phyloP scores from a whole-genome alignment of 2,329 filamentous ascomycete genomes.

The Didymella segeticola region DNA sequence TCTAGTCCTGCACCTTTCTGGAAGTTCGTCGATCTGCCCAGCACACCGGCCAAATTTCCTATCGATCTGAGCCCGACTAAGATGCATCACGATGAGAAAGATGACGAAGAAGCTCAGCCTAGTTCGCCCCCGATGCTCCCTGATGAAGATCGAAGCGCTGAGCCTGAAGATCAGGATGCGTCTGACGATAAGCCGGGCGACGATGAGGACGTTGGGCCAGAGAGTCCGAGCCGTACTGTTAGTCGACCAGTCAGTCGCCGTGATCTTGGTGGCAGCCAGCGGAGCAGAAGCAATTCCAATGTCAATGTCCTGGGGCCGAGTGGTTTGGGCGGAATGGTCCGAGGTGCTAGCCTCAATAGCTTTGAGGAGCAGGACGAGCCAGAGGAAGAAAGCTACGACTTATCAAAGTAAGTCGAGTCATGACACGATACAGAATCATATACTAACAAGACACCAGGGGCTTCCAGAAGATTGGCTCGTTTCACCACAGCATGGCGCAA shows the following conservation, averaged over 20 bases:
- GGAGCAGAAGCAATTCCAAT: conserved; percentile 42
- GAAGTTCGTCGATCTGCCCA: conserved; percentile 81
- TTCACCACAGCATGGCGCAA: conserved; percentile 49
- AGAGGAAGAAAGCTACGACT: conserved; percentile 56
- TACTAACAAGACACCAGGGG: conserved; percentile 47
- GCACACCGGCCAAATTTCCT: conserved; percentile 66
- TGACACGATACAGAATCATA: too few relatives aligned
- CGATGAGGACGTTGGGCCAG: conserved; percentile 43
- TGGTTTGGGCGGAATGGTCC: conserved; percentile 42
- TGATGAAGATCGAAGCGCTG: conserved; percentile 31
- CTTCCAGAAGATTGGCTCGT: conserved; percentile 58
- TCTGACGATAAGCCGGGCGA: conserved; percentile 41
- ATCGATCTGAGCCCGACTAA: conserved; percentile 47
- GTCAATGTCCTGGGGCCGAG: conserved; percentile 30
- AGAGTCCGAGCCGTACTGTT: conserved; percentile 45
- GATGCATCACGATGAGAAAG: conserved; percentile 42
- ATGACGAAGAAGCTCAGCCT: conserved; percentile 44
- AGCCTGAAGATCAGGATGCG: conserved; percentile 39
- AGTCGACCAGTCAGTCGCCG: conserved; percentile 46
- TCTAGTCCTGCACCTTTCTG: conserved; percentile 87
- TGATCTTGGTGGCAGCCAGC: conserved; percentile 31
- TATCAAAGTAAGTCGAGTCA: conserved; percentile 54
- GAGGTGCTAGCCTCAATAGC: conserved; percentile 43
- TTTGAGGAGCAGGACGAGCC: conserved; percentile 52
- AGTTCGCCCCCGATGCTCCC: conserved; percentile 44